Conservation (phyloP, 2,329 filamentous ascomycete species). For the Cladosporium sp. region DNA sequence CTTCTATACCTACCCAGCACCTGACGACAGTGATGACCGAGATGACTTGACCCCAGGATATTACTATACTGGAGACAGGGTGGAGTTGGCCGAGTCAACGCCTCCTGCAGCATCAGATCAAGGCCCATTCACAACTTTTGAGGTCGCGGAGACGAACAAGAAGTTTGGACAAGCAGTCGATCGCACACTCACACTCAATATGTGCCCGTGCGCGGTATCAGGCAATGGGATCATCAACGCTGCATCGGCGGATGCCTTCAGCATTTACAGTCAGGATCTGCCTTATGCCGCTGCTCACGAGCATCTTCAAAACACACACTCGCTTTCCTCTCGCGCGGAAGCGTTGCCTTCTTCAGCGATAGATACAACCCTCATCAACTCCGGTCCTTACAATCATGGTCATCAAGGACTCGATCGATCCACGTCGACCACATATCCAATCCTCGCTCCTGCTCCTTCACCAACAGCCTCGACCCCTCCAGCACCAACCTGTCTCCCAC, state of each 20-base stretch:
- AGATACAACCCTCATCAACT: background rate
- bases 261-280: background rate
- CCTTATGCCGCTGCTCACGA: background rate
- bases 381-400: no score
- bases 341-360: background rate
- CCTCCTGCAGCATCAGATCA: background rate
- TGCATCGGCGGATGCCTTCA: no score
- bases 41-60: background rate
- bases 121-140: no score
- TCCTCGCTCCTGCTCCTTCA: no score
- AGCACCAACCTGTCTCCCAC: background rate
- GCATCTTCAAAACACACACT: background rate
- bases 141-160: no score
- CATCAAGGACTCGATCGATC: no score
- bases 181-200: no score
- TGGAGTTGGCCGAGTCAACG: background rate
- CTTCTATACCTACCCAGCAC: background rate
- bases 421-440: no score
- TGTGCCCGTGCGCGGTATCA: no score
- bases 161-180: no score
- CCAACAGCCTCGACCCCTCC: no score
- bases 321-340: background rate
- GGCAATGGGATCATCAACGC: no score
- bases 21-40: background rate
- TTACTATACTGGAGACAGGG: background rate